These are phyloP conservation scores for Hysterangium stoloniferum DNA, from an alignment of 768 basidiomycete species.

Conservation along the genomic window DNA sequence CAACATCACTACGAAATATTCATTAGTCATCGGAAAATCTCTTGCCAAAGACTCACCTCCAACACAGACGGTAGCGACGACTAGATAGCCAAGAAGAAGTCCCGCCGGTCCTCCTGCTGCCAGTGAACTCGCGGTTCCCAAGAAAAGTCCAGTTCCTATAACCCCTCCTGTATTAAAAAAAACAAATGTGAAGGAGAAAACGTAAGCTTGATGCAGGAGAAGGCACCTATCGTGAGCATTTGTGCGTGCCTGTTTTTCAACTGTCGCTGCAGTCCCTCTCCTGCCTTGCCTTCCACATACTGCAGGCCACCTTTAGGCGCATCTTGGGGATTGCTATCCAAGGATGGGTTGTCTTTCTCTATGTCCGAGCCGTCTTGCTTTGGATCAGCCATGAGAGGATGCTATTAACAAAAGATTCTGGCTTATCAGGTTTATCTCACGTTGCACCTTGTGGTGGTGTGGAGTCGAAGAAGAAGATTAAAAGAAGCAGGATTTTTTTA, in stretches of 20 bases:
- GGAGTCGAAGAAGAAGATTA: too few relatives aligned
- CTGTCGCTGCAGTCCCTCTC: slow-evolving; percentile 40
- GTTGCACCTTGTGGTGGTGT: too few relatives aligned
- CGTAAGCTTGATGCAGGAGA: too few relatives aligned
- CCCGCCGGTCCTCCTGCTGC: slow-evolving; percentile 48
- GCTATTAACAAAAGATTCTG: too few relatives aligned
- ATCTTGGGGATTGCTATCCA: too few relatives aligned
- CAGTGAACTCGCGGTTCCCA: slow-evolving; percentile 42
- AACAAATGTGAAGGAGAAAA: too few relatives aligned
- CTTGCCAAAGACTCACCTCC: neutral
- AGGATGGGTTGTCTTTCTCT: too few relatives aligned
- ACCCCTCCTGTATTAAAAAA: slow-evolving; percentile 18
- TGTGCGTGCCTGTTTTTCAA: slow-evolving; percentile 76
- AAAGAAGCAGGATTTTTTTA: too few relatives aligned
- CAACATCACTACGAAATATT: slow-evolving; percentile 12
- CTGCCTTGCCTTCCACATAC: neutral
- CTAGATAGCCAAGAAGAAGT: slow-evolving; percentile 38
- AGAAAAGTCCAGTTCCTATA: slow-evolving; percentile 47
- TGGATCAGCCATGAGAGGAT: too few relatives aligned
- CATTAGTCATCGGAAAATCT: slow-evolving; percentile 14
- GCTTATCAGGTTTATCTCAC: too few relatives aligned
- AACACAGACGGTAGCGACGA: slow-evolving; percentile 25
- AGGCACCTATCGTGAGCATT: slow-evolving; percentile 61
- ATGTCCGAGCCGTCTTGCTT: too few relatives aligned
- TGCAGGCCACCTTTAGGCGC: too few relatives aligned